phyloP scores from a whole-genome alignment of 1,284 basidiomycete genomes.

The Apiotrichum domesticum region DNA sequence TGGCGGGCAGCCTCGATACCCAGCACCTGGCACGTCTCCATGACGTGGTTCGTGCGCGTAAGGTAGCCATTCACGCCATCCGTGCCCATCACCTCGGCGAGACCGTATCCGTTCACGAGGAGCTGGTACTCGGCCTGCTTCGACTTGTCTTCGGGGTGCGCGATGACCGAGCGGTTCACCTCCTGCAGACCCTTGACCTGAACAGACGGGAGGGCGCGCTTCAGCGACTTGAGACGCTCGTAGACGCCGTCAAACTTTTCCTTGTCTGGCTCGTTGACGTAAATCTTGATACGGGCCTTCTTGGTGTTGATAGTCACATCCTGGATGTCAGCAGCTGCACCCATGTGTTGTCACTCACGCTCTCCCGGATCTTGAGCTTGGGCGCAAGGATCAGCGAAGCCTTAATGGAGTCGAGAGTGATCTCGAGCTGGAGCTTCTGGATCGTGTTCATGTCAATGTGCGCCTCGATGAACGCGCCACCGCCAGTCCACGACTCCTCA shows the following conservation, averaged over 20 bases:
- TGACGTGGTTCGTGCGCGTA: slow-evolving; percentile 95
- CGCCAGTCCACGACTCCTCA: slow-evolving; percentile 92
- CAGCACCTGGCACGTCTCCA: slow-evolving; percentile 88
- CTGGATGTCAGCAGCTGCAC: background rate
- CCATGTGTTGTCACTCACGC: slow-evolving; percentile 33
- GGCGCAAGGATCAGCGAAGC: slow-evolving; percentile 80
- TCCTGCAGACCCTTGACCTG: slow-evolving; percentile 88
- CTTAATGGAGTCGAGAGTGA: slow-evolving; percentile 88
- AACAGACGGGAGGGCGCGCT: slow-evolving; percentile 70
- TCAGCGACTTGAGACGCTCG: slow-evolving; percentile 77
- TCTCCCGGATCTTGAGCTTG: slow-evolving; percentile 89
- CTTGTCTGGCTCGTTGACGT: slow-evolving; percentile 24
- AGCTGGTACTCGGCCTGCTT: slow-evolving; percentile 57
- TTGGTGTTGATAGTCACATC: slow-evolving; percentile 38
- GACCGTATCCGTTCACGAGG: slow-evolving; percentile 94
- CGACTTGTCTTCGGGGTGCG: slow-evolving; percentile 78
- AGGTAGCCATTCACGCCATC: slow-evolving; percentile 90
- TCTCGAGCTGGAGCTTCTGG: slow-evolving; percentile 85
- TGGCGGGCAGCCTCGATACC: slow-evolving; percentile 94
- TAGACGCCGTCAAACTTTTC: slow-evolving; percentile 61
- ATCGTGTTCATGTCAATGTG: slow-evolving; percentile 89
- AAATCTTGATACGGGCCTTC: slow-evolving; percentile 20
- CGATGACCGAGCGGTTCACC: slow-evolving; percentile 85
- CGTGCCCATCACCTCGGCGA: slow-evolving; percentile 94
- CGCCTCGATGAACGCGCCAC: slow-evolving; percentile 87